Evolutionary conservation across 1,139 yeast species (phyloP).

Genomic region (Suhomyces anneliseae): DNA sequence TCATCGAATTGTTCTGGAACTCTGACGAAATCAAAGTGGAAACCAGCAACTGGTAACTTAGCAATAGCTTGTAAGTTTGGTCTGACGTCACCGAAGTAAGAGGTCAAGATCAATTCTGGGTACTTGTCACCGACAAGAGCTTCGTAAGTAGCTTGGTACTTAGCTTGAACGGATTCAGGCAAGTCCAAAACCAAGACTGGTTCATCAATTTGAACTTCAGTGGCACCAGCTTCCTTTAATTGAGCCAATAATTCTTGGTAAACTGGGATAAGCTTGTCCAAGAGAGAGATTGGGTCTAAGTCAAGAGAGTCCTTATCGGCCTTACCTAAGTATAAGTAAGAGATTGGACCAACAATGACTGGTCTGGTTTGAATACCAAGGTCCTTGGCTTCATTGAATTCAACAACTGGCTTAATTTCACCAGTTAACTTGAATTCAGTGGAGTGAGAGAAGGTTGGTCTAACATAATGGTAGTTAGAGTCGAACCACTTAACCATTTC

Average conservation of each 20-base stretch:
- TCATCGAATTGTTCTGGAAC: slow-evolving; percentile 94
- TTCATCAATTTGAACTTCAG: slow-evolving; percentile 94
- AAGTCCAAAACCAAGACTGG: slow-evolving; percentile 94
- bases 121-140: slow-evolving; percentile 61
- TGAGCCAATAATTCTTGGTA: slow-evolving; percentile 85
- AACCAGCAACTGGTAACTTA: slow-evolving; percentile 89
- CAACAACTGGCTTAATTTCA: slow-evolving; percentile 95
- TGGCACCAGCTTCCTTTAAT: slow-evolving; percentile 93
- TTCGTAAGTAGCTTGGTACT: slow-evolving; percentile 85
- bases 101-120: slow-evolving; percentile 80
- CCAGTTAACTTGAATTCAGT: slow-evolving; percentile 91
- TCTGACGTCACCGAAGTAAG: slow-evolving; percentile 97
- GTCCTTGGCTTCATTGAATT: slow-evolving; percentile 96
- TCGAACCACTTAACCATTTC: slow-evolving; percentile 99
- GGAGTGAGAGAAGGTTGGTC: slow-evolving; percentile 97
- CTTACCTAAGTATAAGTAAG: slow-evolving; percentile 94
- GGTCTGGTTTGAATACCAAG: slow-evolving; percentile 97
- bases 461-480: slow-evolving; percentile 98
- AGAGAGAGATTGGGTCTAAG: slow-evolving; percentile 85
- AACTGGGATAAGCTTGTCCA: slow-evolving; percentile 87
- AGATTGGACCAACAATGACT: slow-evolving; percentile 93
- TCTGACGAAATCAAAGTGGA: slow-evolving; percentile 96
- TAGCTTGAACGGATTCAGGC: slow-evolving; percentile 77
- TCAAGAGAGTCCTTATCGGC: slow-evolving; percentile 97
- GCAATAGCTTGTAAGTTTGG: slow-evolving; percentile 91